phyloP scores from a whole-genome alignment of 805 yeast genomes.

The Pichia thaimueangensis region DNA sequence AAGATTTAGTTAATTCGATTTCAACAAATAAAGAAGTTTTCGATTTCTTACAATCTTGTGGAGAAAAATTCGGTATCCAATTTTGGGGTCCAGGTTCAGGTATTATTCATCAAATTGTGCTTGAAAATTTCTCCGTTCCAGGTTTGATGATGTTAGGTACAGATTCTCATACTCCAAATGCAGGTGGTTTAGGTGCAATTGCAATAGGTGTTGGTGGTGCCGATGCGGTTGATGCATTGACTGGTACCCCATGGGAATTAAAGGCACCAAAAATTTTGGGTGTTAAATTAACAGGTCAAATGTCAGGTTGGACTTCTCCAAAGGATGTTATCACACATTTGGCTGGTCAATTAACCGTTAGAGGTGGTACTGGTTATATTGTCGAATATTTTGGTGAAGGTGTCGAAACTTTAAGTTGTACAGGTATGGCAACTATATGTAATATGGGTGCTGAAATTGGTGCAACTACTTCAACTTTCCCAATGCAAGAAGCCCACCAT shows the following conservation, averaged over 20 bases:
- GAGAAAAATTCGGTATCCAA: slow-evolving; percentile 93
- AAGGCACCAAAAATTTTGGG: slow-evolving; percentile 96
- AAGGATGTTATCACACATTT: slow-evolving; percentile 90
- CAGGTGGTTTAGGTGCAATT: slow-evolving; percentile 96
- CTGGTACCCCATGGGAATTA: slow-evolving; percentile 93
- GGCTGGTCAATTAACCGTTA: slow-evolving; percentile 91
- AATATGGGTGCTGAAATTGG: slow-evolving; percentile 99
- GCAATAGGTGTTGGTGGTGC: slow-evolving; percentile 99
- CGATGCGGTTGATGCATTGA: slow-evolving; percentile 96
- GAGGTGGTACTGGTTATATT: slow-evolving; percentile 97
- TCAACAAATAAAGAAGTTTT: slow-evolving; percentile 90
- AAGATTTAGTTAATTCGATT: slow-evolving; percentile 81
- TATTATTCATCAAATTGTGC: slow-evolving; percentile 92
- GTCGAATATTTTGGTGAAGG: slow-evolving; percentile 97
- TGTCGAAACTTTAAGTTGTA: slow-evolving; percentile 85
- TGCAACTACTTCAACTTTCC: slow-evolving; percentile 97
- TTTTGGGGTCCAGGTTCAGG: slow-evolving; percentile 99
- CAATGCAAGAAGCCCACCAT: slow-evolving; percentile 85
- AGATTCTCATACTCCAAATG: slow-evolving; percentile 96
- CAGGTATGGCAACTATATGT: slow-evolving; percentile 99
- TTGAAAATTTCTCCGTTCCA: slow-evolving; percentile 96
- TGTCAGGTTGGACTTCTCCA: slow-evolving; percentile 96
- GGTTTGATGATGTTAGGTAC: slow-evolving; percentile 96
- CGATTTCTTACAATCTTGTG: slow-evolving; percentile 83
- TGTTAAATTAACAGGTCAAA: slow-evolving; percentile 85